These are phyloP conservation scores for Aspergillus panamensis DNA, from an alignment of 495 filamentous ascomycete genomes.

Conservation along the genomic window DNA sequence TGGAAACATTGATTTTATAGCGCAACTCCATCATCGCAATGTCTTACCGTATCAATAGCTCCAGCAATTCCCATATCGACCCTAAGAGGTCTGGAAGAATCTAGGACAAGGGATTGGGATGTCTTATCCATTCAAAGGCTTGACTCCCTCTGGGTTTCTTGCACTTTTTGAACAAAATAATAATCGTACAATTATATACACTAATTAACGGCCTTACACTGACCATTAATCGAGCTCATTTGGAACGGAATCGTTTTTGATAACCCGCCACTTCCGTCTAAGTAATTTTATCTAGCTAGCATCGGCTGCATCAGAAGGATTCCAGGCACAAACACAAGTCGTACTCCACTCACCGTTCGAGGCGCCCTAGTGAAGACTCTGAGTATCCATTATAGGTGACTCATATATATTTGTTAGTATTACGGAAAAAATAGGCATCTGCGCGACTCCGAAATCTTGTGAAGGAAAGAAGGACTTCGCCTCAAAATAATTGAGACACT, in stretches of 20 bases:
- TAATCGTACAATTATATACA: neutral
- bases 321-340: conserved; percentile 8
- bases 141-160: neutral
- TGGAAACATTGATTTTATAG: neutral
- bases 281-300: neutral
- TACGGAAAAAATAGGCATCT: neutral
- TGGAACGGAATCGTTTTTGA: neutral
- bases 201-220: neutral
- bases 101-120: neutral
- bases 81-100: neutral
- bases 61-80: neutral
- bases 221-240: neutral
- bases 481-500: too few species aligned
- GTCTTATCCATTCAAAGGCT: neutral
- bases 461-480: neutral
- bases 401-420: neutral
- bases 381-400: neutral
- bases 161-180: neutral
- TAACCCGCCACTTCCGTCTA: neutral
- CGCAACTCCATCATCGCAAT: neutral
- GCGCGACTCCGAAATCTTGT: neutral
- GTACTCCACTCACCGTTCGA: neutral
- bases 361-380: neutral
- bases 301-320: neutral
- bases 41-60: neutral